A percentile compares a stretch with the other conserved stretches of the same genome.
Evolutionary conservation across 2,329 filamentous ascomycete genomes (phyloP).

Genomic region (Sphaceloma murrayae): DNA sequence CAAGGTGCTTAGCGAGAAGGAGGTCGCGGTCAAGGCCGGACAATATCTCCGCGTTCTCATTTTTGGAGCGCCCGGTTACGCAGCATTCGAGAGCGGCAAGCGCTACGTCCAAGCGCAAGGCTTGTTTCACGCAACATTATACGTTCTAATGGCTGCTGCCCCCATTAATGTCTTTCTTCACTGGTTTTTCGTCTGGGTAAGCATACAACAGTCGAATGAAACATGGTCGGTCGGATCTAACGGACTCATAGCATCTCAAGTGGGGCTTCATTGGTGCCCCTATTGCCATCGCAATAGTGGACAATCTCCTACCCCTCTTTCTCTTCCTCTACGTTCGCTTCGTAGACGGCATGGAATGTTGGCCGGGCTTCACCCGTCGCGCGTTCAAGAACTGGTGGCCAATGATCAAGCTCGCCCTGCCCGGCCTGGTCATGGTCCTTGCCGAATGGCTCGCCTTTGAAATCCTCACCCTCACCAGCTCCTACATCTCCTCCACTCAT

Average conservation of each 20-base stretch:
- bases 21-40: constrained; percentile 60
- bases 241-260: constrained; percentile 35
- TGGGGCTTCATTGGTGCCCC: constrained; percentile 69
- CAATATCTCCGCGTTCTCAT: constrained; percentile 61
- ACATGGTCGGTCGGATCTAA: neutral
- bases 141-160: constrained; percentile 69
- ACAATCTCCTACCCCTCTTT: constrained; percentile 60
- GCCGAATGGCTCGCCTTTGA: constrained; percentile 90
- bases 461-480: constrained; percentile 70
- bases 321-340: constrained; percentile 65
- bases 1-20: constrained; percentile 57
- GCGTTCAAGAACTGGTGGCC: constrained; percentile 65
- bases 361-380: constrained; percentile 62
- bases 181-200: constrained; percentile 66
- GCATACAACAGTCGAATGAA: constrained; percentile 19
- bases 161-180: constrained; percentile 73
- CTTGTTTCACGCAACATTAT: constrained; percentile 71
- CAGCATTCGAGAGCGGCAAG: constrained; percentile 67
- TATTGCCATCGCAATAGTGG: constrained; percentile 63
- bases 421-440: constrained; percentile 85
- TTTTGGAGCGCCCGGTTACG: constrained; percentile 62
- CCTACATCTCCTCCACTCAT: constrained; percentile 66
- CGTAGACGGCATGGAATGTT: constrained; percentile 60
- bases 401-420: constrained; percentile 78
- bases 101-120: constrained; percentile 81